Base-by-base conservation (phyloP, 495 filamentous ascomycete species). In the Hyaloscypha bicolor region DNA sequence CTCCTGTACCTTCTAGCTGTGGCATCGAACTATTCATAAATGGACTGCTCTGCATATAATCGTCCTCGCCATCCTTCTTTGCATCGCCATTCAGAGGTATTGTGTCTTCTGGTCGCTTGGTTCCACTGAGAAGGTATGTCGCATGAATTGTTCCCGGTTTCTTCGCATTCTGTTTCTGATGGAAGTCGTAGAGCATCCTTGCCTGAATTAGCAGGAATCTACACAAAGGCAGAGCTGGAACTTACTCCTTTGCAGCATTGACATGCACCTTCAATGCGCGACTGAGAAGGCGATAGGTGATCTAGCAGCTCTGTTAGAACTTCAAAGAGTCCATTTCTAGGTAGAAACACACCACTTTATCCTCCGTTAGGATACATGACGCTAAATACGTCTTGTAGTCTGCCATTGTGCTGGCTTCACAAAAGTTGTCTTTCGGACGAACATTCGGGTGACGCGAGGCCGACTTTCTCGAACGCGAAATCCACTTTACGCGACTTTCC, bases 161-260 rank as follows among this genome's bases (percentile, higher is more conserved):
- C 74, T 90, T 93, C 37, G 80, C 82, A 77, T 94, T 97, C 79
- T 97, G 90, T 55, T 79, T 84, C 56, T 79, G 80, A 76, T 97
- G 85, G 71, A 97, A 98, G 16, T 97, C 94, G 76, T 88, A 96
- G 2, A 99, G 87, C 84, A 97, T 94, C 71, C 94, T 95, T 58
- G 14, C 16, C 35, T 9, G 69, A 31, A 57, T 69, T 30, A 71
- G 66, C n/a, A 58, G 37, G 42, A 37, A 30, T 1, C 2, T 32
- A 4, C n/a, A 37, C 9, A 33, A 55, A 48, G 58, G 32, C 37
- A 56, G 31, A 61, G 29, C 63, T 21, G 58, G 12, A 37, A 79
- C 79, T 68, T 78, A 91, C 92, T 93, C 86, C 78, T 97, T 97
- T 4, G 93, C 93, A 19, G 82, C 73, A 74, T 95, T 94, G 78